A percentile compares a stretch with the other conserved stretches of the same genome.
Evolutionary conservation across 1,284 basidiomycete species (phyloP).

Genomic region (Fomitopsis betulina): DNA sequence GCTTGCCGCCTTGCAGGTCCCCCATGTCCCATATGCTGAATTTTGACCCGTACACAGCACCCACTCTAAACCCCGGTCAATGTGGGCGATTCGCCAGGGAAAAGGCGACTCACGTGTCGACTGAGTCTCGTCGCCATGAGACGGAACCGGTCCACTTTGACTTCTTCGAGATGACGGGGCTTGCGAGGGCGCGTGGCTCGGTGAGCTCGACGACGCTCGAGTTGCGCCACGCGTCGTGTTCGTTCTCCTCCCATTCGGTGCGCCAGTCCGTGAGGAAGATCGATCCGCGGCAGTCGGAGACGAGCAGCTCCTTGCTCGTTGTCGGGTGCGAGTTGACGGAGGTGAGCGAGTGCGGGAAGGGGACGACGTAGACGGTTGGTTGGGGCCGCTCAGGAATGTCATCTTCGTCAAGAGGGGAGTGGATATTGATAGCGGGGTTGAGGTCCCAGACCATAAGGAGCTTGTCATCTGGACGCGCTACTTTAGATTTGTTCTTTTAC

Average conservation of each 20-base stretch:
- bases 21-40: conserved; percentile 75
- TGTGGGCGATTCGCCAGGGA: background rate
- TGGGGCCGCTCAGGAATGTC: conserved; percentile 38
- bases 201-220: conserved; percentile 64
- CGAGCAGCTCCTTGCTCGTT: conserved; percentile 71
- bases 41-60: conserved; percentile 62
- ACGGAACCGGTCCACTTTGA: conserved; percentile 50
- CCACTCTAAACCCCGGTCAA: conserved; percentile 39
- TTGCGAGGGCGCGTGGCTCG: conserved; percentile 59
- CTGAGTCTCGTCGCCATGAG: conserved; percentile 63
- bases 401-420: conserved; percentile 27
- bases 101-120: conserved; percentile 54
- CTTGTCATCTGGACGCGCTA: conserved; percentile 54
- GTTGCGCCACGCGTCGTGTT: conserved; percentile 51
- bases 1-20: conserved; percentile 67
- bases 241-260: conserved; percentile 54
- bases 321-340: conserved; percentile 67
- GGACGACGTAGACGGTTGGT: conserved; percentile 70
- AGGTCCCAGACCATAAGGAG: conserved; percentile 84
- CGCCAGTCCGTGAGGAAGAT: conserved; percentile 78
- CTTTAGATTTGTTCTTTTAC: conserved; percentile 1
- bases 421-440: conserved; percentile 44
- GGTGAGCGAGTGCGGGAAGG: conserved; percentile 64
- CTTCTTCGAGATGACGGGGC: conserved; percentile 43
- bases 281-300: conserved; percentile 67